phyloP scores from a whole-genome alignment of 108 stramenopile genomes.

The Conticribra weissflogii region DNA sequence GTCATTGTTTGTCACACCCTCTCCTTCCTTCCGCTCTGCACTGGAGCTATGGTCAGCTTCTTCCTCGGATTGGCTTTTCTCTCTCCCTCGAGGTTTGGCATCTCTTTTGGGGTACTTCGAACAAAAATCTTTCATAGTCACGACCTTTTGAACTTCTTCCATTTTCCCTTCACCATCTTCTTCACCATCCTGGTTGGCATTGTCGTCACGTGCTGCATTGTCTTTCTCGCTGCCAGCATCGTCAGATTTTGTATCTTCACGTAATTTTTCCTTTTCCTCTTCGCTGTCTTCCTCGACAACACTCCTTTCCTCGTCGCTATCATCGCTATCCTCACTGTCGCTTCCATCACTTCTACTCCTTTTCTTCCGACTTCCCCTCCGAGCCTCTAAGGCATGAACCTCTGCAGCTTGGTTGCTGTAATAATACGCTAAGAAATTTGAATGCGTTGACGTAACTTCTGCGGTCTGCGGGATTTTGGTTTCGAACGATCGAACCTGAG shows the following conservation, averaged over 20 bases:
- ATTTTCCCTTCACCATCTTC: neutral
- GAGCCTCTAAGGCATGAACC: neutral
- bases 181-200: too few relatives aligned
- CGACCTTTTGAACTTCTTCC: neutral
- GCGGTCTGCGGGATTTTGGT: neutral
- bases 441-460: conserved; percentile 2
- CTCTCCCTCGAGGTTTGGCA: neutral
- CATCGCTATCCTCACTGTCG: neutral
- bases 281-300: neutral
- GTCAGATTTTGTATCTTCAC: too few relatives aligned
- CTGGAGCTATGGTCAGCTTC: too few relatives aligned
- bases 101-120: conserved; percentile 12
- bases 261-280: too few relatives aligned
- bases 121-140: conserved; percentile 22
- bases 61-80: neutral
- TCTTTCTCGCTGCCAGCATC: too few relatives aligned
- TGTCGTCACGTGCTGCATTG: too few relatives aligned
- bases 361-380: neutral
- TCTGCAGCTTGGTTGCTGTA: conserved; percentile 16
- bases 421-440: conserved; percentile 29
- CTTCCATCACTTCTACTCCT: neutral
- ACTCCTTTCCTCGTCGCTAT: neutral
- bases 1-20: neutral
- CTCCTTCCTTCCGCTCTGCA: neutral
- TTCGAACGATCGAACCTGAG: neutral